Evolutionary conservation across 2,329 filamentous ascomycete genomes (phyloP), one percentile per base, ranked within the genome.

Genomic region (Arthrobotrys pseudoclavata): DNA sequence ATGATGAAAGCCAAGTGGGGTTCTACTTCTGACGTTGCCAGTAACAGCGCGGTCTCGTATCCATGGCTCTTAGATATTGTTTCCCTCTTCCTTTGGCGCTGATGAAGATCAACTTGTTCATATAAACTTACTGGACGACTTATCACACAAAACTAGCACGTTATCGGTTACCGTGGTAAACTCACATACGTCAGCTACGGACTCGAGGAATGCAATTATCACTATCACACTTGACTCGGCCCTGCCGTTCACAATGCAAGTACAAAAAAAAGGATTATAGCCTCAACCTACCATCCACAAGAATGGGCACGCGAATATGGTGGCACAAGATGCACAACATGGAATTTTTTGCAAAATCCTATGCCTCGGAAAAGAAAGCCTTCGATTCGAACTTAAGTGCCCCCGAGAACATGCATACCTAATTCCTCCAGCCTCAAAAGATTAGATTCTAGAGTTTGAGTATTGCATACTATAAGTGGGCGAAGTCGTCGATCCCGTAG

Each of bases 251-350:
- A 53, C 6, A 12, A 24, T n/a, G 42, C 42, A 18, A n/a, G 2
- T n/a, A 18, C 4, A 42, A 42, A 18, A n/a, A 3, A 24, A 5
- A 26, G 26, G 15, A 53, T n/a, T 34, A n/a, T 18, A 31, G n/a
- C 26, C 26, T n/a, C 50, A 34, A 53, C 26, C 29, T 31, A 13
- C 50, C 12, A 15, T 15, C 22, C n/a, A 4, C 22, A 29, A 53
- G 10, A 53, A 53, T 53, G 52, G n/a, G 31, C 52, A 57, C 52
- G 52, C 52, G 29, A 57, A 20, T 57, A 37, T 37, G 29, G 29
- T 20, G 52, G 50, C 9, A 50, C 42, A 45, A 20, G 10, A 18
- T 20, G 42, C 10, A 42, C 24, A 57, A 57, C 26, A 53, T 37
- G 52, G 29, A 57, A 57, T 57, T 37, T 18, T 5, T 4, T 6